Percentiles rank a stretch among this genome's conserved stretches.
Conservation (phyloP, 306 rosid genomes). For the Vigna nakashimae region DNA sequence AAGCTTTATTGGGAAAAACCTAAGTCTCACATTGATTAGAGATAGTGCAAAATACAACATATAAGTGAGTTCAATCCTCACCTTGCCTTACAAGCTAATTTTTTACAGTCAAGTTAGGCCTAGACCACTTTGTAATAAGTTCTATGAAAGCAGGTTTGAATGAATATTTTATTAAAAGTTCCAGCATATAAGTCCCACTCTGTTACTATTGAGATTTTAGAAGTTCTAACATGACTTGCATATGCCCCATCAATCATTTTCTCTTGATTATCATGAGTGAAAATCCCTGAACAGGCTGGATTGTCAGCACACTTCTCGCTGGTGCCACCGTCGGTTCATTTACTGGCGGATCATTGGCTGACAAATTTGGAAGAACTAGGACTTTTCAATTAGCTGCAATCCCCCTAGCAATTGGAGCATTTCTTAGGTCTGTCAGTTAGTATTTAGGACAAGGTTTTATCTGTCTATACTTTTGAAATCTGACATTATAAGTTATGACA, state of each 20-base stretch:
- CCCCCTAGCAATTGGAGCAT: slow-evolving; percentile 84
- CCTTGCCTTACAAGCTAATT: no score
- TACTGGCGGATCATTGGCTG: slow-evolving; percentile 97
- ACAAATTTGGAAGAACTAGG: slow-evolving; percentile 87
- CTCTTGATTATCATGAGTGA: slow-evolving; percentile 42
- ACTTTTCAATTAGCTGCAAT: slow-evolving; percentile 92
- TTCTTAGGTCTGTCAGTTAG: slow-evolving; percentile 68
- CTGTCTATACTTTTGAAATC: slow-evolving; percentile 24
- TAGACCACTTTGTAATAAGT: background rate
- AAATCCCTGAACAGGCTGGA: slow-evolving; percentile 77
- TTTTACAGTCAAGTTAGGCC: no score
- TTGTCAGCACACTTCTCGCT: slow-evolving; percentile 85
- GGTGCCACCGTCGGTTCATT: slow-evolving; percentile 96
- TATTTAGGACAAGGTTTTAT: slow-evolving; percentile 16
- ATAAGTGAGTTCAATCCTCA: no score
- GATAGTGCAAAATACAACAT: no score
- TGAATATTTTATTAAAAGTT: background rate
- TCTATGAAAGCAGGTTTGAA: slow-evolving; percentile 23
- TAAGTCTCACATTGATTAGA: no score
- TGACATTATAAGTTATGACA: slow-evolving; percentile 23
- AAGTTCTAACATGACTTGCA: background rate
- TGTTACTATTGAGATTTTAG: no score
- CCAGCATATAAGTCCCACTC: no score
- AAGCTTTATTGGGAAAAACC: background rate
- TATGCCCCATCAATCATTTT: slow-evolving; percentile 28